Base-by-base conservation (phyloP, 495 filamentous ascomycete genomes). In the Physcia stellaris region DNA sequence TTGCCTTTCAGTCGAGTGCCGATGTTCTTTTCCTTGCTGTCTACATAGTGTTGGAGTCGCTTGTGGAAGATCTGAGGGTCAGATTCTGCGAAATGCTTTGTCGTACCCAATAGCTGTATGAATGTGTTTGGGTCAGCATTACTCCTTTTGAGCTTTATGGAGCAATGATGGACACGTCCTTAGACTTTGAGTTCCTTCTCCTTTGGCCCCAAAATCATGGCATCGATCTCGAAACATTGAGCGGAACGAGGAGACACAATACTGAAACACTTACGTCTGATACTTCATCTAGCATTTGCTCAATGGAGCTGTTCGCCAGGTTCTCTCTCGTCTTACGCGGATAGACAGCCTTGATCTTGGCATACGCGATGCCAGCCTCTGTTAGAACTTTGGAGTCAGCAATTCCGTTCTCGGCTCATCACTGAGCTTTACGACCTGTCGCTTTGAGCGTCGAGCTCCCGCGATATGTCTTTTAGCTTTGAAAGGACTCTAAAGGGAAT, bases 331-430 rank as follows among this genome's bases (percentile, higher is more conserved):
- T 66, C 34, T 67, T 59, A 10, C 55, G 47, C 0, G 77, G 76
- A 48, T 80, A 83, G 0, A 83, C 71, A 4, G 73, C 66, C 35
- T 65, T 70, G 32, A 83, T 66, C 43, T 83, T 83, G 9, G 67
- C 68, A 40, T 68, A 73, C 2, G 77, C 76, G 23, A 81, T 52
- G 7, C 63, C 63, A 3, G 71, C 72, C 6, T 77, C 71, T 6
- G 50, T 62, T n/a, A n/a, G n/a, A n/a, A n/a, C n/a, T n/a, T n/a
- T n/a, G n/a, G 13, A 9, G 9, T 29, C 26, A 29, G 9, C 26
- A n/a, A 29, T n/a, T n/a, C 9, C n/a, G 26, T 9, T n/a, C 26
- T 29, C 9, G 9, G 9, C n/a, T 29, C 26, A 29, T 9, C 26
- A 29, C 9, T n/a, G n/a, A n/a, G 26, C 9, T 29, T 29, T 9